phyloP scores from a whole-genome alignment of 1,284 basidiomycete species.

The Sphaerobolus stellatus region DNA sequence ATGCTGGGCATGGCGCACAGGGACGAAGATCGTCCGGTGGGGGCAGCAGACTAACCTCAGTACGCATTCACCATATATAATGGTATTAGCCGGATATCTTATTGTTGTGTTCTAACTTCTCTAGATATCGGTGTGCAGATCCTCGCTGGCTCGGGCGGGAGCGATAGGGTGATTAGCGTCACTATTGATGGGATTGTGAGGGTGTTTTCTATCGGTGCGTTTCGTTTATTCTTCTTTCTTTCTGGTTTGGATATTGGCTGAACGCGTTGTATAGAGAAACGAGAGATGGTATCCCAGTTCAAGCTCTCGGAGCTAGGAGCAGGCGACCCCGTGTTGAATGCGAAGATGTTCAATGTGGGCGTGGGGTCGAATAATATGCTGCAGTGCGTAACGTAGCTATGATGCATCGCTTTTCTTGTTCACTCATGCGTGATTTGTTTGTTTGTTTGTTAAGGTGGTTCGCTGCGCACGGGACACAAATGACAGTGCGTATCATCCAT shows the following conservation, averaged over 20 bases:
- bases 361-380: constrained; percentile 79
- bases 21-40: constrained; percentile 85
- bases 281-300: constrained; percentile 92
- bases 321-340: constrained; percentile 59
- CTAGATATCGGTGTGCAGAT: constrained; percentile 80
- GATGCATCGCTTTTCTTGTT: not conserved
- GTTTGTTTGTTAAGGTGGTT: constrained; percentile 62
- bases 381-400: constrained; percentile 67
- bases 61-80: not conserved
- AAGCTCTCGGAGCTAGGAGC: constrained; percentile 79
- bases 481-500: constrained; percentile 62
- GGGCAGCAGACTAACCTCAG: constrained; percentile 90
- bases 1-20: constrained; percentile 86
- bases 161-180: constrained; percentile 80
- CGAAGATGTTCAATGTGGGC: constrained; percentile 73
- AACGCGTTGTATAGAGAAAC: constrained; percentile 44
- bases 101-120: not conserved
- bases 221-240: not conserved
- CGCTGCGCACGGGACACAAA: constrained; percentile 84
- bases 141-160: constrained; percentile 51
- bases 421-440: constrained; percentile 5
- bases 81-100: not conserved
- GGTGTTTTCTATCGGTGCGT: constrained; percentile 83
- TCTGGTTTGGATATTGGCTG: constrained; percentile 4
- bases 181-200: constrained; percentile 91